A percentile compares a stretch with the other conserved stretches of the same genome.
Evolutionary conservation across 2,329 filamentous ascomycete genomes (phyloP).

Genomic region (Blumeria hordei): DNA sequence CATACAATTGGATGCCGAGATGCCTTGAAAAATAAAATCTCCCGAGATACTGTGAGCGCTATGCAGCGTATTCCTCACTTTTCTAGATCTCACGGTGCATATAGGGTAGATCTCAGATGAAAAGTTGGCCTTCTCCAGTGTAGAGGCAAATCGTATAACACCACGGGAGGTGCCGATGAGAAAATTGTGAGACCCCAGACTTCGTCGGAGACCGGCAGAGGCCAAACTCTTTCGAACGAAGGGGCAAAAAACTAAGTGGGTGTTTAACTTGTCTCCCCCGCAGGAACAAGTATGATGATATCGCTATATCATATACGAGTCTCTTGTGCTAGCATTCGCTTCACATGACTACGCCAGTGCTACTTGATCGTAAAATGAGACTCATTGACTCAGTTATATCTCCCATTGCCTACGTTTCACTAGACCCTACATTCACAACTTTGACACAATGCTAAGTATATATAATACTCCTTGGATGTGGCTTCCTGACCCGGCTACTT

Average conservation of each 20-base stretch:
- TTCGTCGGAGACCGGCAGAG: not conserved
- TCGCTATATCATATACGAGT: not conserved
- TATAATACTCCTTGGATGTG: no score
- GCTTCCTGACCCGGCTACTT: no score
- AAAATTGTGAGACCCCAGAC: not conserved
- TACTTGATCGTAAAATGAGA: no score
- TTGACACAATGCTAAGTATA: no score
- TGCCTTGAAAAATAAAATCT: not conserved
- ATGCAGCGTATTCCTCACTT: not conserved
- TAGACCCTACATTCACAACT: no score
- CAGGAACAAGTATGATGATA: not conserved
- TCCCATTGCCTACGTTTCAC: no score
- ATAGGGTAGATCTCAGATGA: not conserved
- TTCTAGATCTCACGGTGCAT: not conserved
- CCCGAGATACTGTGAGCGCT: no score
- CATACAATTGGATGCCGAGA: not conserved
- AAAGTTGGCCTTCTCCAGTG: not conserved
- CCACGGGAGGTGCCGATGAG: not conserved
- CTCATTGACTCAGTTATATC: no score
- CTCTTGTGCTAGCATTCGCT: no score
- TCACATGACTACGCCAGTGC: no score
- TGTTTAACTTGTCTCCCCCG: not conserved
- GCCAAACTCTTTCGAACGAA: not conserved
- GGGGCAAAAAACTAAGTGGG: not conserved
- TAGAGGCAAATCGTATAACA: not conserved